These are phyloP conservation scores for Dryas octopetala DNA, from an alignment of 306 rosid genomes.

Conservation along the genomic window DNA sequence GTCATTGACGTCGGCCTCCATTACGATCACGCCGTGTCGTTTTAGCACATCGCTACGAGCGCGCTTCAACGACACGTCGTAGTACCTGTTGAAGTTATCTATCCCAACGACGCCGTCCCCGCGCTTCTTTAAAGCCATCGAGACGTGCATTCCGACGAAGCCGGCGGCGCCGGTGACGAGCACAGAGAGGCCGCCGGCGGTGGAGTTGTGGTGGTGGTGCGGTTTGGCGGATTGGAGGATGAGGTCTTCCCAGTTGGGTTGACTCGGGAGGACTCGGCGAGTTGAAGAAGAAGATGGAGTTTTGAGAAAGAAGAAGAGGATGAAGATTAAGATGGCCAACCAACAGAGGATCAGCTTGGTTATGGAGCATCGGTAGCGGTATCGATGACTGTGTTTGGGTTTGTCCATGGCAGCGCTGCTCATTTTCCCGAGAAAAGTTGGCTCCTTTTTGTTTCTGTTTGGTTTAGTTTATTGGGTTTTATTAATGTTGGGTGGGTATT, in stretches of 20 bases:
- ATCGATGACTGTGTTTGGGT: not conserved
- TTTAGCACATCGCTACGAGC: slow-evolving; percentile 22
- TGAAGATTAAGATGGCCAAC: slow-evolving; percentile 2
- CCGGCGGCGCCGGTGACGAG: slow-evolving; percentile 48
- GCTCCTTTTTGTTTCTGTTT: no score
- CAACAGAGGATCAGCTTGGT: slow-evolving; percentile 27
- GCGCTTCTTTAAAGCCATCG: slow-evolving; percentile 32
- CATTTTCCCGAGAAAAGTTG: no score
- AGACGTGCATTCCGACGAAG: slow-evolving; percentile 39
- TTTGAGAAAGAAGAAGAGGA: slow-evolving; percentile 15
- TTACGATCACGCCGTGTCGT: slow-evolving; percentile 23
- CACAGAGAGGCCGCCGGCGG: not conserved
- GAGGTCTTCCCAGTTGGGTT: slow-evolving; percentile 22
- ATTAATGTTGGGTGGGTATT: no score
- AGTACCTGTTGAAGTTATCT: slow-evolving; percentile 18
- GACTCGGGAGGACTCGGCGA: slow-evolving; percentile 33
- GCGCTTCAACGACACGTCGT: slow-evolving; percentile 32
- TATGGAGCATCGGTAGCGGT: slow-evolving; percentile 28
- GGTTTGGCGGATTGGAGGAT: slow-evolving; percentile 6
- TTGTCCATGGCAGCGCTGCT: no score
- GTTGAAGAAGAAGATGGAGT: slow-evolving; percentile 13
- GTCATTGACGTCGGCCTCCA: slow-evolving; percentile 39
- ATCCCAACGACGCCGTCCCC: slow-evolving; percentile 46
- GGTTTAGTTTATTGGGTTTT: no score
- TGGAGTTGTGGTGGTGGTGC: not conserved